phyloP scores from a whole-genome alignment of 1,284 basidiomycete species.

The Puccinia coronata region DNA sequence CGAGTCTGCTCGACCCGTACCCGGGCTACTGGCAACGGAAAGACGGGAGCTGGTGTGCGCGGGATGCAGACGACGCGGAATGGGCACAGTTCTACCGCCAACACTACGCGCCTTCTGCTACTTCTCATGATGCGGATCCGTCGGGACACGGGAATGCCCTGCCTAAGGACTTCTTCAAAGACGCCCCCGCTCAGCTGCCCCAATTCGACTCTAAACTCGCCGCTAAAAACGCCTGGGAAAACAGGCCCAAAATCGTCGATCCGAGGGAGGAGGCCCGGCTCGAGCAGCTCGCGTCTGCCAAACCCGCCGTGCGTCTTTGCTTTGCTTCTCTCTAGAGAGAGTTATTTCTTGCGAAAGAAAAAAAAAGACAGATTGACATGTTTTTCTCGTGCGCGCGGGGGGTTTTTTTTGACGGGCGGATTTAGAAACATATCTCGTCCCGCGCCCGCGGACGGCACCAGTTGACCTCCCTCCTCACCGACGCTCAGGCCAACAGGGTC shows the following conservation, averaged over 20 bases:
- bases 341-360: not conserved
- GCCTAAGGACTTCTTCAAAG: constrained; percentile 46
- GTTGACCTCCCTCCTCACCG: constrained; percentile 54
- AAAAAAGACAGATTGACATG: not conserved
- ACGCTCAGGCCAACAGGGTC: constrained; percentile 55
- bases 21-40: constrained; percentile 55
- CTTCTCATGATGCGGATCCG: not conserved
- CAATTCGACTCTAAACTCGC: constrained; percentile 31
- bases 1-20: constrained; percentile 53
- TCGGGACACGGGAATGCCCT: not conserved
- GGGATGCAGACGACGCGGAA: constrained; percentile 52
- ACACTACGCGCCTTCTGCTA: constrained; percentile 7
- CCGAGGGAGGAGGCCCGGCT: constrained; percentile 35
- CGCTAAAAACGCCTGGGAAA: constrained; percentile 39
- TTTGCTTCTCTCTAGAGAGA: not conserved
- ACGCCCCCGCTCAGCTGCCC: not conserved
- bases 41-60: constrained; percentile 54
- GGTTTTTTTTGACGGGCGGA: not conserved
- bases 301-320: constrained; percentile 20
- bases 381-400: not conserved
- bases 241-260: constrained; percentile 47
- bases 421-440: constrained; percentile 47
- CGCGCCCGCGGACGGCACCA: constrained; percentile 53
- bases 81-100: constrained; percentile 24
- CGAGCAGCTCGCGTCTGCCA: constrained; percentile 24